These are phyloP conservation scores for Dioscorea cayenensis DNA, from an alignment of 116 monocot genomes.

Conservation along the genomic window DNA sequence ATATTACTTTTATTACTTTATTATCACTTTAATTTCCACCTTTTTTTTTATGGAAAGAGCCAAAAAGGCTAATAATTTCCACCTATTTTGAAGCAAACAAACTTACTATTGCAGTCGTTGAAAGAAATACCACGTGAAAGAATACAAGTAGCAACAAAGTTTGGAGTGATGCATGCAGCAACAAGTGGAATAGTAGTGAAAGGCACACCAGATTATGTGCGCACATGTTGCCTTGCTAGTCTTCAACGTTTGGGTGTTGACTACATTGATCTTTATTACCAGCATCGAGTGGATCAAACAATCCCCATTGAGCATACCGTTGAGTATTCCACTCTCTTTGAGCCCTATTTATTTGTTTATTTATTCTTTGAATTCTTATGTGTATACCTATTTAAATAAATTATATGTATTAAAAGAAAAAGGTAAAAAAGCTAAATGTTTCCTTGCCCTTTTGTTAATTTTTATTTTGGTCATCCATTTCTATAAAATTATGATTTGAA, in stretches of 20 bases:
- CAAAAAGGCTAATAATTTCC: no score
- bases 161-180: slow-evolving; percentile 6
- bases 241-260: slow-evolving; percentile 39
- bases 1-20: no score
- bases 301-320: slow-evolving; percentile 5
- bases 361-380: no score
- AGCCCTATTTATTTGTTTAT: no score
- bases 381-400: no score
- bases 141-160: slow-evolving; percentile 43
- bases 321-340: no score
- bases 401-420: no score
- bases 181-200: slow-evolving; percentile 2
- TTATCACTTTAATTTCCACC: background rate
- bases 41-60: no score
- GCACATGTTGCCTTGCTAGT: slow-evolving; percentile 44
- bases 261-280: slow-evolving; percentile 59
- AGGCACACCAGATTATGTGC: slow-evolving; percentile 45
- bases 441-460: no score
- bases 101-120: slow-evolving; percentile 14
- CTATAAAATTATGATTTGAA: no score
- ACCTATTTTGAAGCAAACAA: background rate
- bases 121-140: slow-evolving; percentile 28
- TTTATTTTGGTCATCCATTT: no score
- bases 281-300: slow-evolving; percentile 18
- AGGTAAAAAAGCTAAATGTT: no score